Base-by-base conservation (phyloP, 139 green algal genomes). In the Chlorella vulgaris region DNA sequence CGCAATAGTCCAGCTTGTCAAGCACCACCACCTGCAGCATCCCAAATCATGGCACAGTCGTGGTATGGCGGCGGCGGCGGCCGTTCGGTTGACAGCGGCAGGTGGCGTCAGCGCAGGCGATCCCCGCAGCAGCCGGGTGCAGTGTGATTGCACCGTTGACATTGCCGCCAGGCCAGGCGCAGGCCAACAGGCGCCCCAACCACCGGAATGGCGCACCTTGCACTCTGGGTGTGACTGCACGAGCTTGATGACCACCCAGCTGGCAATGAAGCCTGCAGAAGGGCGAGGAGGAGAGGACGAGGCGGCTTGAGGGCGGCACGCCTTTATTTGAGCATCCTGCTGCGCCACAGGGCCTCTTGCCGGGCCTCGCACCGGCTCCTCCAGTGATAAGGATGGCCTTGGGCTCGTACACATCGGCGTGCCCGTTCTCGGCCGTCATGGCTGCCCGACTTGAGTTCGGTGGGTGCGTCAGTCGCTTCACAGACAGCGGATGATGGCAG, bases 1-100 rank as follows among this genome's bases (percentile, higher is more conserved):
- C 91, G 82, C 96, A 99, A 82, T 99, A 99, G 86, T 99, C 96
- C 66, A 99, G 85, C 88, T 98, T 98, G 85, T 99, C 96, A 10
- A 99, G 75, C 1, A 99, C 93, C 1, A 99, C 93, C 1, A 97
- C 76, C 91, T 96, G 89, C 43, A 75, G 42, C 8, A 26, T 29
- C 26, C 28, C 4, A 42, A n/a, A n/a, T n/a, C n/a, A n/a, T n/a
- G n/a, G n/a, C n/a, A n/a, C n/a, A n/a, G n/a, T n/a, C n/a, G n/a
- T n/a, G n/a, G n/a, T n/a, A n/a, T n/a, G n/a, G n/a, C n/a, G n/a
- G n/a, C n/a, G n/a, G n/a, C n/a, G n/a, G n/a, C n/a, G n/a, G n/a
- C n/a, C n/a, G n/a, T n/a, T n/a, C n/a, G n/a, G n/a, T n/a, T n/a
- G n/a, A n/a, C n/a, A n/a, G n/a, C n/a, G n/a, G n/a, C n/a, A n/a